Conservation (phyloP, 345 rosid species). For the Sonneratia alba region DNA sequence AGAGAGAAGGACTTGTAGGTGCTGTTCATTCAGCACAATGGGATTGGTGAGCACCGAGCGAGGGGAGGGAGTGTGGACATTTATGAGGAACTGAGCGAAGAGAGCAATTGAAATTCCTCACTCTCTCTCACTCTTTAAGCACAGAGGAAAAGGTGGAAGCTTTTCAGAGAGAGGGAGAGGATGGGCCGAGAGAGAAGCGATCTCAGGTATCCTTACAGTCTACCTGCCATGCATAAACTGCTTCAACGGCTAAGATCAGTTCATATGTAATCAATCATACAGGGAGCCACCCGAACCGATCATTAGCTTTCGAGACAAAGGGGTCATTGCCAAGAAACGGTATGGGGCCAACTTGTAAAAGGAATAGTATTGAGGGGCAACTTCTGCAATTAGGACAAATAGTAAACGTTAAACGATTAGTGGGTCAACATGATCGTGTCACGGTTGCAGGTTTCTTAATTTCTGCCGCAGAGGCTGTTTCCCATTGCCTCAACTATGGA, state of each 20-base stretch:
- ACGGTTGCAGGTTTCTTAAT: conserved; percentile 17
- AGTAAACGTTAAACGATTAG: background rate
- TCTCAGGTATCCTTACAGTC: no score
- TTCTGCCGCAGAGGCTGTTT: conserved; percentile 17
- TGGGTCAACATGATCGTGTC: conserved; percentile 1
- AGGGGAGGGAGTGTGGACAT: background rate
- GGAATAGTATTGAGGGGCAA: background rate
- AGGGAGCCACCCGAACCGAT: no score
- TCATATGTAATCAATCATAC: background rate
- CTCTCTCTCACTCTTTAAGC: background rate
- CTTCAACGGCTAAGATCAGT: conserved; percentile 13
- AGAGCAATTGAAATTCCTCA: conserved; percentile 1
- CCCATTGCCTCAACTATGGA: background rate
- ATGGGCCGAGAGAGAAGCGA: background rate
- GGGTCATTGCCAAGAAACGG: no score
- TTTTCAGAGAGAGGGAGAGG: background rate
- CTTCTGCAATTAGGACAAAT: background rate
- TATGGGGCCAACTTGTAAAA: no score
- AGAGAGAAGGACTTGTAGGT: background rate
- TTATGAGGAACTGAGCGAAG: conserved; percentile 1
- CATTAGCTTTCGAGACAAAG: no score
- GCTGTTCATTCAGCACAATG: background rate
- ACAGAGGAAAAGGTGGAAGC: background rate
- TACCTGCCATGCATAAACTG: background rate
- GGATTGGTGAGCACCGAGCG: background rate